Percentiles rank a stretch among this genome's conserved stretches.
These are phyloP conservation scores for Populus davidiana DNA, from an alignment of 345 rosid genomes.

Conservation along the genomic window DNA sequence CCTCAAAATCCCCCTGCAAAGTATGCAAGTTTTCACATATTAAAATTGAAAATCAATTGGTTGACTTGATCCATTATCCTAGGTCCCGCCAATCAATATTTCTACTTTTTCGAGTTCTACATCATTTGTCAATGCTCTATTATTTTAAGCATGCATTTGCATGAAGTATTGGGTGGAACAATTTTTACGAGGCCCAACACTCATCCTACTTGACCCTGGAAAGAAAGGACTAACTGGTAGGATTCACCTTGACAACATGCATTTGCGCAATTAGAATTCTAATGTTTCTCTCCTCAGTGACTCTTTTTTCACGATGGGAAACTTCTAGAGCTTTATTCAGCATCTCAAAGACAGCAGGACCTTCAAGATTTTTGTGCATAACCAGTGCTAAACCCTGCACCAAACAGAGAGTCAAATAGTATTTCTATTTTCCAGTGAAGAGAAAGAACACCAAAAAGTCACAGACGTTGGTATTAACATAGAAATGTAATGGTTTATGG, in stretches of 20 bases:
- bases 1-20: slow-evolving; percentile 77
- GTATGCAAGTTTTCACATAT: background rate
- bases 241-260: slow-evolving; percentile 69
- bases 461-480: background rate
- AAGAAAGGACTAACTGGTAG: slow-evolving; percentile 2
- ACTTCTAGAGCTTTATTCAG: slow-evolving; percentile 61
- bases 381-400: slow-evolving; percentile 82
- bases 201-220: background rate
- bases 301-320: slow-evolving; percentile 49
- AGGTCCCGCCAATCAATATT: background rate
- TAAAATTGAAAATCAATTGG: background rate
- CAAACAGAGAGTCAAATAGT: background rate
- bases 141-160: background rate
- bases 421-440: background rate
- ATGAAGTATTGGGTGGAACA: background rate
- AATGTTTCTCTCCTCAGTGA: slow-evolving; percentile 82
- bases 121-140: background rate
- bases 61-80: background rate
- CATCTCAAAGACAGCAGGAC: slow-evolving; percentile 79
- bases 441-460: background rate
- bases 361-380: slow-evolving; percentile 82
- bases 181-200: background rate
- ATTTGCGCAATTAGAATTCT: slow-evolving; percentile 79
- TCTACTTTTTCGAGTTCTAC: background rate
- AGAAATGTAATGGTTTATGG: background rate